Percentiles rank a stretch among this genome's conserved stretches.
Conservation (phyloP, 176 grass and related monocot genomes). For the Paspalum notatum region DNA sequence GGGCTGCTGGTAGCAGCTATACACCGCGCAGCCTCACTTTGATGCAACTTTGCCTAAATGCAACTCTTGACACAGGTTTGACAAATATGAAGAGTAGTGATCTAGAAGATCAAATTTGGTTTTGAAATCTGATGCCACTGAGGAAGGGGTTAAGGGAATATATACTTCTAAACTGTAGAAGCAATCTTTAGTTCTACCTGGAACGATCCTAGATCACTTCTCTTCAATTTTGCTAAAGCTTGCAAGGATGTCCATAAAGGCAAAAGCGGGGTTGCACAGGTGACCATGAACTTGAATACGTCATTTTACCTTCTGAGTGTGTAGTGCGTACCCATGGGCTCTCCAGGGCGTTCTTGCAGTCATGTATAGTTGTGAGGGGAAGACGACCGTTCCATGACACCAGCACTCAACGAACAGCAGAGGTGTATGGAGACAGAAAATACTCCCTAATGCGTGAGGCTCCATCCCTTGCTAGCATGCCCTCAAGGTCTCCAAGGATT, state of each 20-base stretch:
- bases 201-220: slow-evolving; percentile 31
- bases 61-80: background rate
- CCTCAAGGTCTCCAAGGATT: slow-evolving; percentile 92
- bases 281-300: slow-evolving; percentile 17
- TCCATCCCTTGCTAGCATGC: slow-evolving; percentile 85
- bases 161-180: background rate
- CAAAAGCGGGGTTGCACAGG: background rate
- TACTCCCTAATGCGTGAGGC: slow-evolving; percentile 76
- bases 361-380: background rate
- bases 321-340: too few species aligned
- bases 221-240: slow-evolving; percentile 40
- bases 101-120: slow-evolving; percentile 11
- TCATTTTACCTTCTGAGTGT: slow-evolving; percentile 5
- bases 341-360: background rate
- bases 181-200: background rate
- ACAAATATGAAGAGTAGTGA: slow-evolving; percentile 38
- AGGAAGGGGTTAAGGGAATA: background rate
- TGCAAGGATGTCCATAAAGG: background rate
- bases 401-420: slow-evolving; percentile 44
- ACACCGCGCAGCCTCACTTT: background rate
- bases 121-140: slow-evolving; percentile 2
- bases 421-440: slow-evolving; percentile 63
- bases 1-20: background rate
- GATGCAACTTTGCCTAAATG: background rate
- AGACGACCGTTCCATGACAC: background rate